Evolutionary conservation across 169 alveolate species (phyloP), one percentile per base, ranked within the genome.

Genomic region (Cryptosporidium meleagridis): DNA sequence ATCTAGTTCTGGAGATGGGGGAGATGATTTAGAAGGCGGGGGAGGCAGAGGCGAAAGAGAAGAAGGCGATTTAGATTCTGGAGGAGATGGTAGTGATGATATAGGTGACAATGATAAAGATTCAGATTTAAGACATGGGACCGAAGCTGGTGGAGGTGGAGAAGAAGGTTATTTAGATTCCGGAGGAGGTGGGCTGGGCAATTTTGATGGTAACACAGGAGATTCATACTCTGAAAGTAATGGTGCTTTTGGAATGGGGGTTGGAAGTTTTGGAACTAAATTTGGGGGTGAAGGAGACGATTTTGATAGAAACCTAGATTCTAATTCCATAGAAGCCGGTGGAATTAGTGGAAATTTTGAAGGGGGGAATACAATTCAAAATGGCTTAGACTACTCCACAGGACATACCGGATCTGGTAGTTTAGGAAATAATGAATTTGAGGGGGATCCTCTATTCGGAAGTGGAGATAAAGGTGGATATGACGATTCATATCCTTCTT

Each of bases 71-170:
- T 91, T 45, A 52, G 61, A 52, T 23, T 53, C 29, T 53, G 45
- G 65, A 12, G 86, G 67, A 62, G 58, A 29, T 21, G 86, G 21
- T 4, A 85, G 65, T 0, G 91, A 37, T 53, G 31, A 23, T 16
- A 53, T 7, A 1, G 62, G 31, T 7, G 62, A 16, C n/a, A 23
- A 31, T 0, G 31, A 53, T 9, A 53, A 53, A 23, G 62, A 53
- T 6, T 16, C 21, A 23, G 62, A 23, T n/a, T 23, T 8, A 9
- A 3, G 61, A 21, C 1, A 9, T 52, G 1, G 61, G 61, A 4
- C 35, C 35, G 26, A 18, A 52, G 61, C 0, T 52, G 61, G 2
- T 21, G 26, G 61, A 52, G 70, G 70, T 29, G 35, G 70, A 26
- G 29, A 29, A 53, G 48, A 26, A 8, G 35, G 35, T 61, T 52